Conservation (phyloP, 495 filamentous ascomycete species). For the Diplogelasinospora grovesii region DNA sequence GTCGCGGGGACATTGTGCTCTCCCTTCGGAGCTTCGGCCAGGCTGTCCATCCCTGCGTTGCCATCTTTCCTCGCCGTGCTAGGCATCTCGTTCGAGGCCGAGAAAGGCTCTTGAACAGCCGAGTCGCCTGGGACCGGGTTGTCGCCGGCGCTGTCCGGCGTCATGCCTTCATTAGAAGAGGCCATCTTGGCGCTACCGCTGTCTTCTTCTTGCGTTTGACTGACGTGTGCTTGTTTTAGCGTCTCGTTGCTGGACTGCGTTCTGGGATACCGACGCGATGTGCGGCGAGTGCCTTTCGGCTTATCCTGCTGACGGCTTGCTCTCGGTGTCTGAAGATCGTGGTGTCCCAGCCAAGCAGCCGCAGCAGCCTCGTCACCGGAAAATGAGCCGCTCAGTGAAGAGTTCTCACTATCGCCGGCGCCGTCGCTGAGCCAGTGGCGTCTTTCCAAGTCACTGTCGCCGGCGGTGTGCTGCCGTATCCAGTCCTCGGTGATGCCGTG, state of each 20-base stretch:
- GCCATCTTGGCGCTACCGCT: conserved; percentile 32
- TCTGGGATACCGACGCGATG: conserved; percentile 39
- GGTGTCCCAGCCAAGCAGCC: conserved; percentile 35
- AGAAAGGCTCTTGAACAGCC: conserved; percentile 15
- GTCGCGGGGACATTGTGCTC: conserved; percentile 38
- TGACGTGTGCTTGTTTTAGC: conserved; percentile 52
- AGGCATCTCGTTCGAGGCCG: conserved; percentile 10
- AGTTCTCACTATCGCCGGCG: conserved; percentile 55
- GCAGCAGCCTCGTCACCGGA: conserved; percentile 39
- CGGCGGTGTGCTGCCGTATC: conserved; percentile 66
- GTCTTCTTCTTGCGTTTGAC: conserved; percentile 26
- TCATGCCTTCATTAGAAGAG: conserved; percentile 23
- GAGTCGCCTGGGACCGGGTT: conserved; percentile 13
- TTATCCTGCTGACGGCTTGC: conserved; percentile 31
- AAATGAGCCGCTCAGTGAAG: conserved; percentile 54
- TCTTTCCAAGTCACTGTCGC: conserved; percentile 54
- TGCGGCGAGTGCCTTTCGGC: conserved; percentile 29
- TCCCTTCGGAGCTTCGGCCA: conserved; percentile 22
- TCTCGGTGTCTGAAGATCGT: conserved; percentile 32
- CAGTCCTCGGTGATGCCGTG: conserved; percentile 69
- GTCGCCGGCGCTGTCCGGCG: conserved; percentile 27
- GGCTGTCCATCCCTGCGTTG: conserved; percentile 18
- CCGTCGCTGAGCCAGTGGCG: conserved; percentile 73
- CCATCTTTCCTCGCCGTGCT: conserved; percentile 22
- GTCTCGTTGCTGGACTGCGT: conserved; percentile 56